Conservation (phyloP, 2,329 filamentous ascomycete species). For the Colletotrichum noveboracense region DNA sequence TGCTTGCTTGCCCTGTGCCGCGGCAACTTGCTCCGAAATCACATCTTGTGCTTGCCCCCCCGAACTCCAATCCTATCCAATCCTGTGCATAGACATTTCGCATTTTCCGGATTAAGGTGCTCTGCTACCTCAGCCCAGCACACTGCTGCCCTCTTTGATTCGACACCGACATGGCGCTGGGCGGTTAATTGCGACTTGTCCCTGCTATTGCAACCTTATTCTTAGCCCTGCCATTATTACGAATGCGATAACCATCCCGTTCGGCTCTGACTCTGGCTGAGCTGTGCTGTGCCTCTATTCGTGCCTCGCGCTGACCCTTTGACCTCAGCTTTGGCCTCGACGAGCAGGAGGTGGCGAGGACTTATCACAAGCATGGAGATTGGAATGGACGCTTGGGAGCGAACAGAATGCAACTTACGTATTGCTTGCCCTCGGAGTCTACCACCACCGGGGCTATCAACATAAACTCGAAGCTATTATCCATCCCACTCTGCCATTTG, state of each 20-base stretch:
- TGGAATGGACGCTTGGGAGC: background rate
- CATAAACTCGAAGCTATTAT: background rate
- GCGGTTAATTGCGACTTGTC: constrained; percentile 4
- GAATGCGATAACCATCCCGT: background rate
- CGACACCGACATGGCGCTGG: background rate
- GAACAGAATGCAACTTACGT: background rate
- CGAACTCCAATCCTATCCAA: background rate
- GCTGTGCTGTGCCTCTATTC: background rate
- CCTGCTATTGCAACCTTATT: constrained; percentile 17
- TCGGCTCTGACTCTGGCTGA: background rate
- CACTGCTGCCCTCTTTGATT: background rate
- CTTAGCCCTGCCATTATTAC: background rate
- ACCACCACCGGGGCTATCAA: background rate
- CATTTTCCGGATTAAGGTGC: background rate
- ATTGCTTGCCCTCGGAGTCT: background rate
- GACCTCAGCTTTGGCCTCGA: background rate
- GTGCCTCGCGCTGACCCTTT: background rate
- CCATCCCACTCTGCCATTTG: background rate
- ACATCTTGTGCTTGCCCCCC: background rate
- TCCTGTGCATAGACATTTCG: background rate
- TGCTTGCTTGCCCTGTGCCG: background rate
- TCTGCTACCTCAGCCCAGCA: background rate
- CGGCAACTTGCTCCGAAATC: background rate
- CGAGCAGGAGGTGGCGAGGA: background rate
- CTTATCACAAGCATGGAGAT: background rate